Base-by-base conservation (phyloP, 768 basidiomycete species). In the Suillus clintonianus region DNA sequence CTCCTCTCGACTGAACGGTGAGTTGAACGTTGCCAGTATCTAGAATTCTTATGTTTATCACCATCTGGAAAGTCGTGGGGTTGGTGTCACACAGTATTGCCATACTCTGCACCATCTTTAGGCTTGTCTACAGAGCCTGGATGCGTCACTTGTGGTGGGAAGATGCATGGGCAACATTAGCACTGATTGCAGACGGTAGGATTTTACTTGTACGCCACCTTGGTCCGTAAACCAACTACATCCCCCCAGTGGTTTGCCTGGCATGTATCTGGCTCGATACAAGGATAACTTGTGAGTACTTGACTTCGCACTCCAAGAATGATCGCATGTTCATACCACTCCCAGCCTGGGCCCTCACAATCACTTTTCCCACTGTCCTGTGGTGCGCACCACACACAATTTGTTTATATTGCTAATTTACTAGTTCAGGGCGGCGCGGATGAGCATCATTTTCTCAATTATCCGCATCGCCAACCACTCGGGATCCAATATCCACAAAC, bases 91-190 rank as follows among this genome's bases (percentile, higher is more conserved):
- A 75, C 3, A n/a, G 63, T 2, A 54, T 67, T 2, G 73, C 73
- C 24, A 70, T 76, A 19, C 37, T 61, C 17, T 62, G 65, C 56
- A 77, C 74, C 8, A 7, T 68, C 4, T 69, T 72, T n/a, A 65
- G 74, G 57, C 19, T 77, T 9, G 1, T 17, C 5, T 71, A 71
- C 58, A 68, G 72, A 34, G 65, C 65, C 64, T 57, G 65, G 43
- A 71, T 60, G 56, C 37, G 59, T 5, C 54, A 55, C 19, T 74
- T 74, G 22, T 72, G 75, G 70, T 75, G 74, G 75, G 74, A 77
- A 45, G 75, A 75, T 39, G 63, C 51, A 6, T 72, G 66, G 67
- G 72, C 69, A 4, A 53, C 60, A n/a, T 43, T 72, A 1, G 75
- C 72, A 6, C 65, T 75, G 17, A 36, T 15, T 11, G 50, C 47